A percentile compares a stretch with the other conserved stretches of the same genome.
Conservation (phyloP, 179 eudicot species). For the Silene vulgaris region DNA sequence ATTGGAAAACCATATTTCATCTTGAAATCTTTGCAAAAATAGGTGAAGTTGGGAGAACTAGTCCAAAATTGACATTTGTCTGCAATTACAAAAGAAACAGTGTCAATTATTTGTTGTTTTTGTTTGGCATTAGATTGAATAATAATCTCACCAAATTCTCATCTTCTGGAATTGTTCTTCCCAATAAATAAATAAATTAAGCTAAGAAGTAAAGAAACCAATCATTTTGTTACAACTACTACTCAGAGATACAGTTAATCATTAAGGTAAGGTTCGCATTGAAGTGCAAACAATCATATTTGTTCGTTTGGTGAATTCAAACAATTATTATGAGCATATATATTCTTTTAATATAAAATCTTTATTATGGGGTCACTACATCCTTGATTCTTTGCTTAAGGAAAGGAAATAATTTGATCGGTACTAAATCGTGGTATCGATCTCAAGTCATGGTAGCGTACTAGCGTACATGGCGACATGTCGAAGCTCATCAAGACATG, state of each 20-base stretch:
- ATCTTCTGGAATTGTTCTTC: slow-evolving; percentile 3
- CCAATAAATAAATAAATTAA: background rate
- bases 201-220: background rate
- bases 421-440: no score
- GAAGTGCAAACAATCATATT: slow-evolving; percentile 5
- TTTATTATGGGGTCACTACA: background rate
- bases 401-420: no score
- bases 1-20: no score
- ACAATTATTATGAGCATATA: background rate
- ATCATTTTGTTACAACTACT: slow-evolving; percentile 2
- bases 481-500: no score
- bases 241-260: background rate
- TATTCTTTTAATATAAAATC: background rate
- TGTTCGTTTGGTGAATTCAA: background rate
- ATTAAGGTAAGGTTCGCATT: slow-evolving; percentile 8
- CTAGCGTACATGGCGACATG: no score
- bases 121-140: background rate
- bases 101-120: background rate
- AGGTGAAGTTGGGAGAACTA: no score
- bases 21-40: no score
- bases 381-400: background rate
- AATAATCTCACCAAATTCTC: background rate
- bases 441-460: no score
- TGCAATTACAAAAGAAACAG: no score
- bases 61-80: background rate